Percentiles rank a stretch among this genome's conserved stretches.
These are phyloP conservation scores for Boletus vermiculosoides DNA, from an alignment of 768 basidiomycete genomes.

Conservation along the genomic window DNA sequence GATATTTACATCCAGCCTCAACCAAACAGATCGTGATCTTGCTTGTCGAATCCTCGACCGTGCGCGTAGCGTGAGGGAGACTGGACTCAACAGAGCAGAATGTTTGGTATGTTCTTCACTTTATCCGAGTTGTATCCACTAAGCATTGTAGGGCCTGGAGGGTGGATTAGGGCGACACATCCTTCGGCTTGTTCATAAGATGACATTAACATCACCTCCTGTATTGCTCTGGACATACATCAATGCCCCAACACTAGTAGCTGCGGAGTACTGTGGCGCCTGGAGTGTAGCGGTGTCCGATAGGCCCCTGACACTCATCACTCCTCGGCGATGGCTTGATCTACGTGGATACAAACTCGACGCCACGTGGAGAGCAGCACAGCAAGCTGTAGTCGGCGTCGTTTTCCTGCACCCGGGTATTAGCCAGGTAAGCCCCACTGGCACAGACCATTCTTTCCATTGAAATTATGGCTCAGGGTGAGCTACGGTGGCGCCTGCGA, in stretches of 20 bases:
- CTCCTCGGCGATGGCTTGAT: constrained; percentile 78
- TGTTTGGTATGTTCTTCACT: constrained; percentile 31
- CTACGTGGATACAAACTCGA: constrained; percentile 58
- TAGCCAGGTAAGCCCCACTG: constrained; percentile 51
- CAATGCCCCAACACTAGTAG: constrained; percentile 51
- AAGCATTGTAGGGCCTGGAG: constrained; percentile 12
- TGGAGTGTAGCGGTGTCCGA: constrained; percentile 61
- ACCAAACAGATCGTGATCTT: constrained; percentile 19
- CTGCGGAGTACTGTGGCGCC: constrained; percentile 45
- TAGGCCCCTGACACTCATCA: constrained; percentile 43
- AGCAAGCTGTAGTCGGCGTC: constrained; percentile 64
- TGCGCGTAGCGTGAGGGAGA: constrained; percentile 15
- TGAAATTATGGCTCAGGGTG: constrained; percentile 42
- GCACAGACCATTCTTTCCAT: constrained; percentile 3
- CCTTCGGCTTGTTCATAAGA: constrained; percentile 37
- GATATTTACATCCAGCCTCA: constrained; percentile 21
- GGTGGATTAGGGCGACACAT: constrained; percentile 22
- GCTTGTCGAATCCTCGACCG: constrained; percentile 16
- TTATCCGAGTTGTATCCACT: constrained; percentile 2
- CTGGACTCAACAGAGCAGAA: constrained; percentile 30
- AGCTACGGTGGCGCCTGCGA: constrained; percentile 70
- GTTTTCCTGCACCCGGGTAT: constrained; percentile 73
- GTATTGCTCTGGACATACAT: constrained; percentile 72
- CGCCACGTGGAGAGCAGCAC: constrained; percentile 70
- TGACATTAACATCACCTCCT: constrained; percentile 51